These are phyloP conservation scores for Artomyces pyxidatus DNA, from an alignment of 768 basidiomycete genomes.

Conservation along the genomic window DNA sequence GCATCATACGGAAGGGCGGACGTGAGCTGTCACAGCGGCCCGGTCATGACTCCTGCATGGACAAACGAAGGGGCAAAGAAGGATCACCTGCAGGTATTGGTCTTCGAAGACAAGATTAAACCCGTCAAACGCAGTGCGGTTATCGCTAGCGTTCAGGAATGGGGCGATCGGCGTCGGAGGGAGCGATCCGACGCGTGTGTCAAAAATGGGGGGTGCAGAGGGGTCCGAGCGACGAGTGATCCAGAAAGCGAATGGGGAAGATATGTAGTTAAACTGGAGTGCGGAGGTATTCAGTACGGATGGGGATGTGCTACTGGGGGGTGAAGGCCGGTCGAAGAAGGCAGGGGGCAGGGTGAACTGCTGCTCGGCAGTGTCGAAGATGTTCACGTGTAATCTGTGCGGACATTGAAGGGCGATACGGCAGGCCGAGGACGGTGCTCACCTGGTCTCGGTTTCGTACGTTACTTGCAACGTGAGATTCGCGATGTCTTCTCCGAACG, in stretches of 20 bases:
- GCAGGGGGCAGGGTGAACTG: slow-evolving; percentile 63
- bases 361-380: slow-evolving; percentile 48
- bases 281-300: slow-evolving; percentile 39
- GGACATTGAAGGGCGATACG: slow-evolving; percentile 32
- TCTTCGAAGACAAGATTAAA: slow-evolving; percentile 75
- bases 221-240: slow-evolving; percentile 61
- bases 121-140: slow-evolving; percentile 46
- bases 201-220: slow-evolving; percentile 50
- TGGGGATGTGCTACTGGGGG: slow-evolving; percentile 23
- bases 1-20: slow-evolving; percentile 57
- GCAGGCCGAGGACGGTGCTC: slow-evolving; percentile 6
- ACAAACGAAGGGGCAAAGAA: neutral
- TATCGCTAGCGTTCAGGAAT: slow-evolving; percentile 36
- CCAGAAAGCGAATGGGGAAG: slow-evolving; percentile 72
- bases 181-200: slow-evolving; percentile 57
- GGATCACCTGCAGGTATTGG: slow-evolving; percentile 71
- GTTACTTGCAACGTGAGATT: slow-evolving; percentile 41
- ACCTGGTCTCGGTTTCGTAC: slow-evolving; percentile 53
- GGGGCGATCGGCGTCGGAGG: slow-evolving; percentile 54
- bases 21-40: slow-evolving; percentile 35
- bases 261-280: slow-evolving; percentile 59
- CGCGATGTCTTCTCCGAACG: slow-evolving; percentile 20
- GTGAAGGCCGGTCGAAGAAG: slow-evolving; percentile 33
- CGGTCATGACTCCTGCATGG: neutral
- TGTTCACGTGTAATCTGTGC: slow-evolving; percentile 56